phyloP scores from a whole-genome alignment of 441 rosid species.

The Hura crepitans region DNA sequence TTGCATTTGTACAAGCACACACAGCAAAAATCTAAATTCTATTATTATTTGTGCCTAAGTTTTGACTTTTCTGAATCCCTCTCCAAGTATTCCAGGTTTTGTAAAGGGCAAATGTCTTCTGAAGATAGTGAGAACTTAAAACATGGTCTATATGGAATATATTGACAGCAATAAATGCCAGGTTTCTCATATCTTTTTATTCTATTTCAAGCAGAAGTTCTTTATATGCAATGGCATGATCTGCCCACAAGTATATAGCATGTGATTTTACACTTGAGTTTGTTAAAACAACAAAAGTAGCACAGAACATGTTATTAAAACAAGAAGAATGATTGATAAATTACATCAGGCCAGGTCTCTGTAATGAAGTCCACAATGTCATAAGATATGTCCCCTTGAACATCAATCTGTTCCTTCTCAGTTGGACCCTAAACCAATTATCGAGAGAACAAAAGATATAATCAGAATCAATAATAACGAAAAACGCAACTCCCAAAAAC shows the following conservation, averaged over 20 bases:
- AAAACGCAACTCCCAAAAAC: neutral
- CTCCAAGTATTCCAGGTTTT: neutral
- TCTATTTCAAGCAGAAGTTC: neutral
- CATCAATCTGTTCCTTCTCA: slow-evolving; percentile 92
- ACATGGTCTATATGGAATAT: neutral
- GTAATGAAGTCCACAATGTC: slow-evolving; percentile 79
- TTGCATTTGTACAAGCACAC: too few relatives aligned
- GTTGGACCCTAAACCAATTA: slow-evolving; percentile 64
- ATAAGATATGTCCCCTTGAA: slow-evolving; percentile 83
- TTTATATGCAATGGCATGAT: neutral
- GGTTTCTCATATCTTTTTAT: neutral
- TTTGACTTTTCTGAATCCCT: neutral
- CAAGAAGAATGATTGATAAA: neutral
- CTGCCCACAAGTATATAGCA: neutral
- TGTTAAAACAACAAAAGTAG: neutral
- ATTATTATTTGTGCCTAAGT: neutral
- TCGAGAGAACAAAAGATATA: neutral
- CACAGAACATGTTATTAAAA: neutral
- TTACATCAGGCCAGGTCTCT: slow-evolving; percentile 86
- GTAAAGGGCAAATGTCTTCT: neutral
- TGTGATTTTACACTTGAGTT: neutral
- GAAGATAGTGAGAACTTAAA: neutral
- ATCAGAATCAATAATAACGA: neutral
- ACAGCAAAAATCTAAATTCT: neutral
- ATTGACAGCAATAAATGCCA: neutral